Base-by-base conservation (phyloP, 345 rosid species). In the Arabidopsis suecica region DNA sequence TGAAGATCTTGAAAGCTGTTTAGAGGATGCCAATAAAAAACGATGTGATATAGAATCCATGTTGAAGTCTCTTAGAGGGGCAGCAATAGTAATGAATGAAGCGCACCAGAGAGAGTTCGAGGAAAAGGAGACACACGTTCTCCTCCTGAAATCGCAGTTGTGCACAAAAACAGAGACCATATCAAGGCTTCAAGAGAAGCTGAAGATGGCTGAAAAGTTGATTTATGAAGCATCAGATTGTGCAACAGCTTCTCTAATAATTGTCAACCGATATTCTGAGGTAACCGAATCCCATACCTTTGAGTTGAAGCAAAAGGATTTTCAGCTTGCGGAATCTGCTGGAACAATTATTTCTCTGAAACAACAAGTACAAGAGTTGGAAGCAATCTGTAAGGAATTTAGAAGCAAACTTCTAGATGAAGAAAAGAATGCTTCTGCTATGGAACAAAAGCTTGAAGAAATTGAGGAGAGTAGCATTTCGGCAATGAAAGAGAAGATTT, bases 31-130 rank as follows among this genome's bases (percentile, higher is more conserved):
- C 73, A 88, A 81, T 68, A 72, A 79, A 57, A 90, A 87, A 78
- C 81, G 77, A 80, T 74, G 72, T 77, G 89, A 92, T 72, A 80
- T 92, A 72, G 97, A 95, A 62, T 82, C 81, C 81, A 90, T 88
- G 96, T 83, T 95, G 78, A 83, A 82, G 80, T 88, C 99, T 79
- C 83, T 95, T 80, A 85, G 90, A 82, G 91, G 90, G 44, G 99
- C 98, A 64, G 86, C 96, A 60, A 44, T 92, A 66, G 90, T 84
- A 28, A 89, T 95, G 34, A 88, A 85, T 69, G 97, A 92, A 89
- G 91, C 97, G 44, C 91, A 90, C 65, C 92, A 86, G 85, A 91
- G 83, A 78, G 98, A 89, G 74, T 87, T 84, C 79, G 75, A 77
- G 68, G 93, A 89, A 77, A 95, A 86, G 69, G 98, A 92, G 81